A percentile compares a stretch with the other conserved stretches of the same genome.
These are phyloP conservation scores for Hsuehochloa calcarea DNA, from an alignment of 176 grass and related monocot species.

Conservation along the genomic window DNA sequence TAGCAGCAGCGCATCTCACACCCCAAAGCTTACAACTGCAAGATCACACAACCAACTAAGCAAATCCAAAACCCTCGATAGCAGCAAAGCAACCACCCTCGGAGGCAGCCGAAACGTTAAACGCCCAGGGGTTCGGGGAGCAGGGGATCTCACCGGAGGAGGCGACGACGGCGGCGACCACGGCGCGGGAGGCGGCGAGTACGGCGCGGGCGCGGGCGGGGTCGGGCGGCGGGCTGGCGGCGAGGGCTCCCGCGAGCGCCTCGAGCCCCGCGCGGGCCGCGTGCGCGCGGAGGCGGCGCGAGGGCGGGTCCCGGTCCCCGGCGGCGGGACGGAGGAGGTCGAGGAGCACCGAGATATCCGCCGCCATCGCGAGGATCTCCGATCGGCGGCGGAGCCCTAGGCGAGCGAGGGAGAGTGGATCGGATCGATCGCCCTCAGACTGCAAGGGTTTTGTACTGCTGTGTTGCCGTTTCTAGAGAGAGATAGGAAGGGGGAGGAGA, in stretches of 20 bases:
- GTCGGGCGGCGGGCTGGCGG: constrained; percentile 21
- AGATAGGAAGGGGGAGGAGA: neutral
- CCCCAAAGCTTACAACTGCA: neutral
- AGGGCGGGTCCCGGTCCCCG: constrained; percentile 22
- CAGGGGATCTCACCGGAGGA: constrained; percentile 32
- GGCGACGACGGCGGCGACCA: constrained; percentile 45
- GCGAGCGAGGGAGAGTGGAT: neutral
- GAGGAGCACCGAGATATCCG: constrained; percentile 53
- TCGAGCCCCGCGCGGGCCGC: constrained; percentile 39
- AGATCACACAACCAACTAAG: neutral
- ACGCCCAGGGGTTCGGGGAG: neutral
- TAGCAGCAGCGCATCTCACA: neutral
- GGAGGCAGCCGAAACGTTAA: neutral
- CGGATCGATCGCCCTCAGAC: constrained; percentile 24
- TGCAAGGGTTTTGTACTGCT: constrained; percentile 32
- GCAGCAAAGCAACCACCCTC: neutral
- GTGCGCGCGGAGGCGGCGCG: constrained; percentile 25
- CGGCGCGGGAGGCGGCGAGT: constrained; percentile 33
- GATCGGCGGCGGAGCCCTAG: constrained; percentile 36
- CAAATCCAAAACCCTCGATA: constrained; percentile 15
- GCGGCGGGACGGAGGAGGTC: constrained; percentile 30
- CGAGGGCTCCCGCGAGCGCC: constrained; percentile 35
- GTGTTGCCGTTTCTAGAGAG: constrained; percentile 10
- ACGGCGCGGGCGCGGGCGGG: constrained; percentile 28
- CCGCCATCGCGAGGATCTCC: constrained; percentile 45